These are phyloP conservation scores for Coniochaeta sp. DNA, from an alignment of 2,329 filamentous ascomycete genomes.

Conservation along the genomic window DNA sequence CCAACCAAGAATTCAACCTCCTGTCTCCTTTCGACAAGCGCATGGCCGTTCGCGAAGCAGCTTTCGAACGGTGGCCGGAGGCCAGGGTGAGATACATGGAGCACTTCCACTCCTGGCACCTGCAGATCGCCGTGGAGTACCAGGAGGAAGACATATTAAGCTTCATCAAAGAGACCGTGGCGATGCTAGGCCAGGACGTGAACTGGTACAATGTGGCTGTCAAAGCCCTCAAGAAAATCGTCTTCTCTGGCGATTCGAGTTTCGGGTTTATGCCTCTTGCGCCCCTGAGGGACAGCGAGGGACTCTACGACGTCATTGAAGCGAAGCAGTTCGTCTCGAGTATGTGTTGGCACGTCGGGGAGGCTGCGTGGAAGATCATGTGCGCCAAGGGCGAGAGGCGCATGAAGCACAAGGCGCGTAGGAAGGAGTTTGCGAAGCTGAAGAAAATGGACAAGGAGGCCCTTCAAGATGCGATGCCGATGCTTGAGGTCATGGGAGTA, in stretches of 20 bases:
- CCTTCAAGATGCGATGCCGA: background rate
- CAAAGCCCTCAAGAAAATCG: slow-evolving; percentile 39
- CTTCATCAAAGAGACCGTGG: slow-evolving; percentile 27
- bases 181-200: slow-evolving; percentile 12
- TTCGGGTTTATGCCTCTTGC: slow-evolving; percentile 23
- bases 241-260: slow-evolving; percentile 34
- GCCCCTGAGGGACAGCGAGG: slow-evolving; percentile 25
- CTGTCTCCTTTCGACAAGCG: slow-evolving; percentile 20
- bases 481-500: background rate
- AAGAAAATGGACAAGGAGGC: background rate
- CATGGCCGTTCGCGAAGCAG: slow-evolving; percentile 41
- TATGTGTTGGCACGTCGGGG: slow-evolving; percentile 27
- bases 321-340: slow-evolving; percentile 32
- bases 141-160: slow-evolving; percentile 22
- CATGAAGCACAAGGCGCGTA: background rate
- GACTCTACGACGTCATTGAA: slow-evolving; percentile 33
- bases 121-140: slow-evolving; percentile 13
- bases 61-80: slow-evolving; percentile 40
- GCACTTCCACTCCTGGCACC: slow-evolving; percentile 31
- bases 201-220: slow-evolving; percentile 8
- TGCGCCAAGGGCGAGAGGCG: background rate
- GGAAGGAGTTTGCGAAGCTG: background rate
- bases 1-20: background rate
- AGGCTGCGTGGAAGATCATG: slow-evolving; percentile 10
- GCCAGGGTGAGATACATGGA: slow-evolving; percentile 34